Percentiles rank a stretch among this genome's conserved stretches.
Evolutionary conservation across 768 basidiomycete species (phyloP).

Genomic region (Termitomyces sp.): DNA sequence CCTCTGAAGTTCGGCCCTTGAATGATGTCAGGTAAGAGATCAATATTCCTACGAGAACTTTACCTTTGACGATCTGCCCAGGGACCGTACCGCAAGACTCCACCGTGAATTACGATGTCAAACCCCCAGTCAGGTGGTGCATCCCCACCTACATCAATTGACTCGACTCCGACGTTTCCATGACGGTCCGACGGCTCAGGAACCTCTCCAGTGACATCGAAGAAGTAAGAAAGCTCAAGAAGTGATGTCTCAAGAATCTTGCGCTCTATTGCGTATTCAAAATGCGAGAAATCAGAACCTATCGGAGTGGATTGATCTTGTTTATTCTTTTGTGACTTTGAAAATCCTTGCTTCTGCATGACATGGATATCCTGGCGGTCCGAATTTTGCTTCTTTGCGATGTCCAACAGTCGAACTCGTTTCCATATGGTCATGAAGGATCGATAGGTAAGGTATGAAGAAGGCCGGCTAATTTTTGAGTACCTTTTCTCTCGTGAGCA

Average conservation of each 20-base stretch:
- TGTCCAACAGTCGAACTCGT: constrained; percentile 37
- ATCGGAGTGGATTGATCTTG: constrained; percentile 50
- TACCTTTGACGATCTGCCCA: constrained; percentile 96
- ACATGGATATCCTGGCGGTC: constrained; percentile 25
- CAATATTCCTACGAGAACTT: not conserved
- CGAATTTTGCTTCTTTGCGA: constrained; percentile 28
- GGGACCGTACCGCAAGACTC: constrained; percentile 80
- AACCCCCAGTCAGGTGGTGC: constrained; percentile 91
- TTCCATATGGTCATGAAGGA: constrained; percentile 50
- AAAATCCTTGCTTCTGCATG: constrained; percentile 12
- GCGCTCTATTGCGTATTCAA: constrained; percentile 87
- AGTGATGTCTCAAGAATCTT: constrained; percentile 73
- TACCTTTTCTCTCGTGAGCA: constrained; percentile 16
- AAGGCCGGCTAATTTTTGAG: constrained; percentile 22
- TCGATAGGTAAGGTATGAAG: constrained; percentile 30
- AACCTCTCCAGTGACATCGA: constrained; percentile 77
- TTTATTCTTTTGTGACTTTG: constrained; percentile 20
- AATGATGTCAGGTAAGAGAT: constrained; percentile 1
- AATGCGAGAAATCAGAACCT: constrained; percentile 45
- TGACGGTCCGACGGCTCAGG: constrained; percentile 31
- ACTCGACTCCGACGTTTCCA: constrained; percentile 28
- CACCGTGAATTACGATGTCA: constrained; percentile 75
- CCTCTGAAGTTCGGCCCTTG: constrained; percentile 68
- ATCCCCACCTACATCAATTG: constrained; percentile 76
- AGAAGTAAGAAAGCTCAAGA: constrained; percentile 82